Conservation (phyloP, 805 yeast species). For the Ogataea chonburiensis region DNA sequence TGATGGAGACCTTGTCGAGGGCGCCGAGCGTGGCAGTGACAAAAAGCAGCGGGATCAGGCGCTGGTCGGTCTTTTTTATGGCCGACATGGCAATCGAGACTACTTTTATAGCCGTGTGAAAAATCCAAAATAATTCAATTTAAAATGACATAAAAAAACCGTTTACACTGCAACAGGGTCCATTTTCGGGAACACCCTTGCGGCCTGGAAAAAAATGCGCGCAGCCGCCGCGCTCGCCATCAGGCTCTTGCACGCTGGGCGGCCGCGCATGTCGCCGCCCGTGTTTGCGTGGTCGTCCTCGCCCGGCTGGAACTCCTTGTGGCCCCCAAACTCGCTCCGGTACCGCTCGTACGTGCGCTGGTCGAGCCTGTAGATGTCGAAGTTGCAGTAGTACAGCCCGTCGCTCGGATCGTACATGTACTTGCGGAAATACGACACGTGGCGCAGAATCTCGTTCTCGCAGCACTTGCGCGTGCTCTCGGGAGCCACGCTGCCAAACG, state of each 20-base stretch:
- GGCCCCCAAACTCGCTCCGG: constrained; percentile 52
- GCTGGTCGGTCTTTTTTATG: too few species aligned
- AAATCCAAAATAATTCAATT: too few species aligned
- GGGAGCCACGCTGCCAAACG: constrained; percentile 42
- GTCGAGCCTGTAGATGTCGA: constrained; percentile 57
- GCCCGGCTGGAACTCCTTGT: constrained; percentile 49
- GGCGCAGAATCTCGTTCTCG: constrained; percentile 49
- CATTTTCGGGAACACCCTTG: constrained; percentile 48
- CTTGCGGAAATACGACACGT: constrained; percentile 54
- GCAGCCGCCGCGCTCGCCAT: constrained; percentile 70
- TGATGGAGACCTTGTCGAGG: constrained; percentile 22
- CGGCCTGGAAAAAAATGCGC: constrained; percentile 65
- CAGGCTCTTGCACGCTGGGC: constrained; percentile 40
- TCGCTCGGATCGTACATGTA: constrained; percentile 57
- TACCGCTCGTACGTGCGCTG: constrained; percentile 49
- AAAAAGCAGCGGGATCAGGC: constrained; percentile 24
- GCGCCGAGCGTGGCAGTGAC: constrained; percentile 24
- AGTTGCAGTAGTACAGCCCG: constrained; percentile 57
- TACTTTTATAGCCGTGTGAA: too few species aligned
- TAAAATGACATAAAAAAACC: too few species aligned
- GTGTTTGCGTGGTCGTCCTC: constrained; percentile 52
- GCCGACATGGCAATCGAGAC: too few species aligned
- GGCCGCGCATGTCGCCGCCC: constrained; percentile 30
- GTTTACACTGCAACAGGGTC: constrained; percentile 20
- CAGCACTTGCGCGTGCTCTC: constrained; percentile 33